Conservation (phyloP, 2,329 filamentous ascomycete genomes). For the Raffaelea arxii region DNA sequence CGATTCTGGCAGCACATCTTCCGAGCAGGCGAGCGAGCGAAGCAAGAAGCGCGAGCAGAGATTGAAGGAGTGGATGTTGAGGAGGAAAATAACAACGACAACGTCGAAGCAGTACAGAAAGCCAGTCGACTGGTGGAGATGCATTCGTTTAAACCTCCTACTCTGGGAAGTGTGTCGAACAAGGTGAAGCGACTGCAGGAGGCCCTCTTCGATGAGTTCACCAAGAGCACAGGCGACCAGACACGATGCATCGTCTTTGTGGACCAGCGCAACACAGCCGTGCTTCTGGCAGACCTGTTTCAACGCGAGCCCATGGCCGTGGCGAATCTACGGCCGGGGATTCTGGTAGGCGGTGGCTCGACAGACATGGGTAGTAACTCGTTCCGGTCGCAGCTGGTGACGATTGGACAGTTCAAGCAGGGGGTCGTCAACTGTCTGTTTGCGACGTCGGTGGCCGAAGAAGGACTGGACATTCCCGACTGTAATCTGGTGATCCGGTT, state of each 20-base stretch:
- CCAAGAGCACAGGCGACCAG: slow-evolving; percentile 43
- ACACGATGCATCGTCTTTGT: slow-evolving; percentile 76
- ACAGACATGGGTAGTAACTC: slow-evolving; percentile 10
- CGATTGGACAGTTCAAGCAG: slow-evolving; percentile 54
- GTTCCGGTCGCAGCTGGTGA: slow-evolving; percentile 58
- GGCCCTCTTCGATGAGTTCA: slow-evolving; percentile 55
- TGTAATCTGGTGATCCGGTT: slow-evolving; percentile 65
- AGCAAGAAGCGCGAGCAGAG: slow-evolving; percentile 47
- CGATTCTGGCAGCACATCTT: slow-evolving; percentile 67
- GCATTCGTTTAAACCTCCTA: slow-evolving; percentile 32
- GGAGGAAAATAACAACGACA: slow-evolving; percentile 8
- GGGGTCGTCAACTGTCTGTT: slow-evolving; percentile 55
- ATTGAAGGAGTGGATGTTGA: slow-evolving; percentile 10
- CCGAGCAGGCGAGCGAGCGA: slow-evolving; percentile 49
- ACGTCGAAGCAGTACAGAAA: slow-evolving; percentile 44
- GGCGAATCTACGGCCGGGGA: slow-evolving; percentile 47
- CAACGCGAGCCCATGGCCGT: slow-evolving; percentile 42
- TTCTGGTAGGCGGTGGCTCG: slow-evolving; percentile 40
- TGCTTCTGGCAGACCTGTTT: slow-evolving; percentile 62
- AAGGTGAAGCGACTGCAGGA: slow-evolving; percentile 57
- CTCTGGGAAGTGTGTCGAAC: slow-evolving; percentile 45
- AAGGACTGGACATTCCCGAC: slow-evolving; percentile 58
- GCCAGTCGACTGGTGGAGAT: slow-evolving; percentile 46
- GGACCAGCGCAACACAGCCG: slow-evolving; percentile 65
- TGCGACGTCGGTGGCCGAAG: slow-evolving; percentile 57